Evolutionary conservation across 2,329 filamentous ascomycete genomes (phyloP).

Genomic region (Furcasterigmium sp.): DNA sequence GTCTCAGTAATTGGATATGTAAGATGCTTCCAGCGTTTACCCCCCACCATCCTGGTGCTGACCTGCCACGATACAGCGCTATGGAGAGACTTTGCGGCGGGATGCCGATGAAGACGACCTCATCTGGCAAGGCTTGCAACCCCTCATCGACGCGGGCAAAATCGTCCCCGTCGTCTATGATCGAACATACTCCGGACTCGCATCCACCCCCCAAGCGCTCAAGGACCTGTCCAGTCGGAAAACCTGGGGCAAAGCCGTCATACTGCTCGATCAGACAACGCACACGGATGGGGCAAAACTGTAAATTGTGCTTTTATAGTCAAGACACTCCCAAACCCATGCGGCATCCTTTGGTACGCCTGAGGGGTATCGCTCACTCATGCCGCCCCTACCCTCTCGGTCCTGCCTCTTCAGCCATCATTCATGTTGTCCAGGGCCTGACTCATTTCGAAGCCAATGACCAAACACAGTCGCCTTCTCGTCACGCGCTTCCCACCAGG

Average conservation of each 20-base stretch:
- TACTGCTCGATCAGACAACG: constrained; percentile 29
- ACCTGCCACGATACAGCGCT: too few species aligned
- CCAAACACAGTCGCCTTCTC: too few species aligned
- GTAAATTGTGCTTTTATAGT: neutral
- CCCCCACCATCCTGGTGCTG: neutral
- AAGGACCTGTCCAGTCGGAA: constrained; percentile 42
- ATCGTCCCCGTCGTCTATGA: constrained; percentile 47
- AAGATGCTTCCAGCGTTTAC: too few species aligned
- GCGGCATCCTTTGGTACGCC: neutral
- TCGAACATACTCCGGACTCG: constrained; percentile 41
- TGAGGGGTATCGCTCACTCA: neutral
- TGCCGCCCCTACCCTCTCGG: too few species aligned
- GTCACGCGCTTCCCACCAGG: too few species aligned
- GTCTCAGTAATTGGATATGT: constrained; percentile 49
- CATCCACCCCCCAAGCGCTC: constrained; percentile 42
- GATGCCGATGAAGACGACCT: constrained; percentile 38
- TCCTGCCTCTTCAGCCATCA: too few species aligned
- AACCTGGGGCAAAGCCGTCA: constrained; percentile 51
- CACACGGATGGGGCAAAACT: neutral
- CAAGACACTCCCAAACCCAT: neutral
- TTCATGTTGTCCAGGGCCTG: too few species aligned
- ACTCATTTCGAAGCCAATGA: too few species aligned
- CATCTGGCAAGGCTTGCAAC: constrained; percentile 46
- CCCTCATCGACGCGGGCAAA: constrained; percentile 37
- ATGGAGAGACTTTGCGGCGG: constrained; percentile 48